Conservation (phyloP, 106 monocot genomes). For the Narthecium ossifragum region DNA sequence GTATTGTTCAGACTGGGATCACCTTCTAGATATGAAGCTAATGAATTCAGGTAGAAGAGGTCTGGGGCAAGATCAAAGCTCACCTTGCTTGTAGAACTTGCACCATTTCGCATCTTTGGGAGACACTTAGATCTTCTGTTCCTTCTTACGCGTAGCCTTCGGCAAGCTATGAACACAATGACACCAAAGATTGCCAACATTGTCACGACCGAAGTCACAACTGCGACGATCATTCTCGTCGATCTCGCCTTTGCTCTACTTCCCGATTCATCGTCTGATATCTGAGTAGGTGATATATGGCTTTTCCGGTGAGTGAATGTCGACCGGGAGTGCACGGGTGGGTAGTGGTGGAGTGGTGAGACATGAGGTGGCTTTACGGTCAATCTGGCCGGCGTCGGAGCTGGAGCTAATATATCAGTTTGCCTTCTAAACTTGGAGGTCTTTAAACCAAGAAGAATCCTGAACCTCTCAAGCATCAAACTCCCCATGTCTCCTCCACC, state of each 20-base stretch:
- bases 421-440: neutral
- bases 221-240: neutral
- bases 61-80: neutral
- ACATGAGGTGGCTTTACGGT: neutral
- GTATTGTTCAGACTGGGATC: neutral
- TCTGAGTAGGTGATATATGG: neutral
- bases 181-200: neutral
- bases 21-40: neutral
- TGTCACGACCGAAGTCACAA: neutral
- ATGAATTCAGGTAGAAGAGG: conserved; percentile 2
- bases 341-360: too few relatives aligned
- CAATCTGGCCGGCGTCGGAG: neutral
- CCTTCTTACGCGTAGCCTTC: neutral
- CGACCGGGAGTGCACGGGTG: neutral
- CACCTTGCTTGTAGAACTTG: neutral
- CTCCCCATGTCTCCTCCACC: too few relatives aligned
- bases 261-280: neutral
- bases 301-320: neutral
- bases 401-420: neutral
- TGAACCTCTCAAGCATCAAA: neutral
- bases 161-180: neutral
- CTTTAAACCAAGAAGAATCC: conserved; percentile 4
- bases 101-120: too few relatives aligned
- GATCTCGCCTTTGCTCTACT: neutral
- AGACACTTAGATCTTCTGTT: conserved; percentile 4